These are phyloP conservation scores for Linnemannia exigua DNA, from an alignment of 192 early-diverging fungal species.

Conservation along the genomic window DNA sequence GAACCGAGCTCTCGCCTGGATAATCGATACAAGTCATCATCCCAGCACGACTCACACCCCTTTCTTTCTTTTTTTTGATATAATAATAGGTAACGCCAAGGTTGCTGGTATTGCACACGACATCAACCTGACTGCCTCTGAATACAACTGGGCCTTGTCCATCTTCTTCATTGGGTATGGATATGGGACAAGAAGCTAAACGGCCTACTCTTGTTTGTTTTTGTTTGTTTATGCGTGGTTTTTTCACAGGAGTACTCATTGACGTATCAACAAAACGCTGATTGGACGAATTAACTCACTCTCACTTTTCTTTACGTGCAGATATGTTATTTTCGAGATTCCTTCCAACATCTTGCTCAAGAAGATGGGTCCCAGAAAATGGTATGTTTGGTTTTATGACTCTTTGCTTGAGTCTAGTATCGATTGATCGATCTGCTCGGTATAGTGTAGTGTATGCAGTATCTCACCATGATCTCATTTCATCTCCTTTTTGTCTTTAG, in stretches of 20 bases:
- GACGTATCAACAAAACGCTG: neutral
- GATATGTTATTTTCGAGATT: conserved; percentile 80
- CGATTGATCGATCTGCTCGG: neutral
- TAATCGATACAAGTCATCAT: neutral
- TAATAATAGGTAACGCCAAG: conserved; percentile 68
- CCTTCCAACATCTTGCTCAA: conserved; percentile 81
- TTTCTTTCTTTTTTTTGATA: neutral
- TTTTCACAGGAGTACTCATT: neutral
- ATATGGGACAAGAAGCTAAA: conserved; percentile 26
- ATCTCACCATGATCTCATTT: neutral
- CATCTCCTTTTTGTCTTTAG: neutral
- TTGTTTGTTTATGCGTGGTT: neutral
- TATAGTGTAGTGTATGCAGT: neutral
- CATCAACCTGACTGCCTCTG: conserved; percentile 54
- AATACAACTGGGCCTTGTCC: conserved; percentile 74
- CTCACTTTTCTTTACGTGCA: conserved; percentile 25
- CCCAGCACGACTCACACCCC: neutral
- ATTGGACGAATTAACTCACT: neutral
- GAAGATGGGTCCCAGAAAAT: conserved; percentile 65
- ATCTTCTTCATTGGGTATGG: conserved; percentile 79
- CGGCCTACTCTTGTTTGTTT: neutral
- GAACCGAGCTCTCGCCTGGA: neutral
- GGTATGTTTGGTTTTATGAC: too few species aligned
- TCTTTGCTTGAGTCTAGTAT: neutral
- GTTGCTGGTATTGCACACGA: conserved; percentile 63